Base-by-base conservation (phyloP, 169 alveolate species). In the Theileria luwenshuni region DNA sequence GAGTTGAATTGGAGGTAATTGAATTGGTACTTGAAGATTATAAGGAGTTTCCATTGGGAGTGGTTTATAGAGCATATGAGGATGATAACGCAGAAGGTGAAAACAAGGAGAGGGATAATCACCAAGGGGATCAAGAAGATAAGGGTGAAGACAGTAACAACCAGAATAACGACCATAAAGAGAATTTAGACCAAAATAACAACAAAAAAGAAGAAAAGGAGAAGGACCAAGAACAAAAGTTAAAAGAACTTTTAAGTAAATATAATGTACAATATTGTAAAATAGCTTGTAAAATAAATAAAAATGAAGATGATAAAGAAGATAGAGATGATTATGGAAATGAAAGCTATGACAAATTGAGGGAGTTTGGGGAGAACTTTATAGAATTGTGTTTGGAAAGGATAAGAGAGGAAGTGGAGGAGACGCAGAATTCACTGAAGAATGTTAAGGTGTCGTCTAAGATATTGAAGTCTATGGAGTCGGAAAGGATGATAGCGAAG, bases 1-100 rank as follows among this genome's bases (percentile, higher is more conserved):
- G 10, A 0, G 86, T 70, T 43, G 51, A 64, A 12, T n/a, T 54
- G 43, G 33, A 23, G 35, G 42, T 23, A 8, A 3, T 54, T 30
- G 70, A 61, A 8, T n/a, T 10, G 8, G 70, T 61, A 10, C 1
- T 54, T 23, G 63, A n/a, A 8, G 33, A 54, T 1, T 54, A n/a
- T 2, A 2, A 8, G 33, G 63, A 23, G 13, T 54, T 54, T 33
- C 17, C 17, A n/a, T 23, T 54, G 63, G 8, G 42, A n/a, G 27
- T 54, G 27, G 33, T 54, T 2, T 54, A 54, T 8, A 12, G 19
- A 3, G 25, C 28, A 10, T n/a, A 41, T 1, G 70, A 32, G 15
- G 1, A 61, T 33, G 3, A 51, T 10, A n/a, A n/a, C n/a, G n/a
- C n/a, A n/a, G n/a, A n/a, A n/a, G n/a, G n/a, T n/a, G n/a, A n/a